phyloP scores from a whole-genome alignment of 2,329 filamentous ascomycete genomes.

The Calonectria hongkongensis region DNA sequence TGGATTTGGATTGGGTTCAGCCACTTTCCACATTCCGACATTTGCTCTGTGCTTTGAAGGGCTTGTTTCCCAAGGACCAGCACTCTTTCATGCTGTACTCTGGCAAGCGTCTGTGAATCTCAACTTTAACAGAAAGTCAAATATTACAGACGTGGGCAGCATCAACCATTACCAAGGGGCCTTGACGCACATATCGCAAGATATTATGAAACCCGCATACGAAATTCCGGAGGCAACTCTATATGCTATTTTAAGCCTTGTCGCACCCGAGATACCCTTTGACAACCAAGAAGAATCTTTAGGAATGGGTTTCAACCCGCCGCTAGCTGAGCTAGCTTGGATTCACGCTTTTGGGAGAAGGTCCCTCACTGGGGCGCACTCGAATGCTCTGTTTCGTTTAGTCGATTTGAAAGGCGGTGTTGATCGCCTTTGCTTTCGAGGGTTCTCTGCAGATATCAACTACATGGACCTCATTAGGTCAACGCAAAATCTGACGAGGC shows the following conservation, averaged over 20 bases:
- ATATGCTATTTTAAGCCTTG: neutral
- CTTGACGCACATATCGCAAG: neutral
- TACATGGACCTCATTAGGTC: slow-evolving; percentile 1
- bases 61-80: neutral
- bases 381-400: neutral
- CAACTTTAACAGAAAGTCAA: slow-evolving; percentile 8
- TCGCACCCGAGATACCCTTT: neutral
- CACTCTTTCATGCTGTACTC: neutral
- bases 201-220: neutral
- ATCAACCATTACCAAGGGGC: neutral
- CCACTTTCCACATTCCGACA: neutral
- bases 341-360: neutral
- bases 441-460: slow-evolving; percentile 1
- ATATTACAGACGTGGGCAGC: neutral
- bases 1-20: neutral
- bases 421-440: neutral
- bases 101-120: slow-evolving; percentile 5
- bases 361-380: neutral
- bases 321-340: neutral
- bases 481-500: neutral
- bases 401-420: neutral
- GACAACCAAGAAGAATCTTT: neutral
- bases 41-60: neutral
- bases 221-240: neutral
- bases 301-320: neutral